Evolutionary conservation across 2,329 filamentous ascomycete genomes (phyloP), one percentile per base, ranked within the genome.

Genomic region (Venturia aucupariae): DNA sequence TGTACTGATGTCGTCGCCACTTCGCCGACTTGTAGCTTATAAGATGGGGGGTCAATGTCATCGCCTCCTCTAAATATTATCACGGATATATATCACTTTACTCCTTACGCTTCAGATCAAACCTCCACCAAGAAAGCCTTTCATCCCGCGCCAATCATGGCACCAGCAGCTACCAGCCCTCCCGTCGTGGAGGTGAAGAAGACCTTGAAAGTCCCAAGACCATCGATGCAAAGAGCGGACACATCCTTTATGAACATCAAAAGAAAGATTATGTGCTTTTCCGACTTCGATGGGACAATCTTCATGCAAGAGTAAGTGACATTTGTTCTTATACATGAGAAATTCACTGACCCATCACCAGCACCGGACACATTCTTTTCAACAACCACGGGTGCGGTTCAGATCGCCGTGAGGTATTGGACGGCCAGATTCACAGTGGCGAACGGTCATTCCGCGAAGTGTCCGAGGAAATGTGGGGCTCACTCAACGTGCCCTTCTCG

Each of bases 401-500:
- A 27, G 77, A 81, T 67, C 78, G 78, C 65, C 81, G 85, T 61
- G 75, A 82, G 65, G 69, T 80, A 48, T 81, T 88, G 61, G 86
- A 88, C 66, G 76, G 82, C 66, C 84, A 89, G 69, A 86, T 89
- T 74, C 84, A 86, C 69, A 79, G 75, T 4, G 86, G 86, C 71
- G 83, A 86, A 71, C 81, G 86, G 17, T 85, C 84, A 0, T 89
- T 89, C 78, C 80, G 85, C 61, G 86, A 88, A 4, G 85, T 86
- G n/a, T 88, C 85, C 0, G 86, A 88, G 68, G 86, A 89, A 72
- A 87, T 89, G 82, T 89, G 86, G 84, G 83, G 82, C 8, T 88
- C 85, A 0, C 76, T 89, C 10, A 80, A 84, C 66, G 81, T 89
- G 0, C 85, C 86, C 1, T 88, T 89, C 70, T 86, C 87, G 30